These are phyloP conservation scores for Phialemoniopsis sp. DNA, from an alignment of 2,329 filamentous ascomycete species.

Conservation along the genomic window DNA sequence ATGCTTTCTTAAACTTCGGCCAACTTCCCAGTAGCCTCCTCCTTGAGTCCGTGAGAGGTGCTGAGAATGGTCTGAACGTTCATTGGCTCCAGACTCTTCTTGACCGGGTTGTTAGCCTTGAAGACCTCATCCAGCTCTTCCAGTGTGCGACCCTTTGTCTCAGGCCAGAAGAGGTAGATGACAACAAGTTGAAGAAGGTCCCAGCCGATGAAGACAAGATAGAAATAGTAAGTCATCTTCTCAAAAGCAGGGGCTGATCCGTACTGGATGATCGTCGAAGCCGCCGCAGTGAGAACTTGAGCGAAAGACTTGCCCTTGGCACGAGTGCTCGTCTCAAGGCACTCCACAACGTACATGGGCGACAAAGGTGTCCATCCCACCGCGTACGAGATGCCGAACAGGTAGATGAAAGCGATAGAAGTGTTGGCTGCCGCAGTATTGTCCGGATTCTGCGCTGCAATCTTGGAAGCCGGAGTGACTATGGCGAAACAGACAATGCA, in stretches of 20 bases:
- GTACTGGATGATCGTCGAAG: conserved; percentile 37
- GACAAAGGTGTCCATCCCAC: conserved; percentile 48
- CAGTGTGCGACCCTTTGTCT: conserved; percentile 42
- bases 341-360: conserved; percentile 44
- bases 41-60: conserved; percentile 4
- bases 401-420: conserved; percentile 46
- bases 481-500: conserved; percentile 41
- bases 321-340: conserved; percentile 36
- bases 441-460: conserved; percentile 27
- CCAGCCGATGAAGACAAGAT: conserved; percentile 37
- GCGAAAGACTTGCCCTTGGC: conserved; percentile 39
- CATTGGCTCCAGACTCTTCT: conserved; percentile 7
- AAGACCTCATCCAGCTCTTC: conserved; percentile 53
- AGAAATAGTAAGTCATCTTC: conserved; percentile 34
- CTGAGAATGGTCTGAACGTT: conserved; percentile 5
- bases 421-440: conserved; percentile 33
- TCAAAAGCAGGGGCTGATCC: conserved; percentile 33
- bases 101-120: conserved; percentile 32
- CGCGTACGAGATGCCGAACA: conserved; percentile 47
- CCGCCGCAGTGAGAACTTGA: conserved; percentile 31
- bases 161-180: conserved; percentile 46
- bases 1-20: no score
- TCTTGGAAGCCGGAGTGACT: conserved; percentile 42
- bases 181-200: conserved; percentile 30
- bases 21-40: no score